Evolutionary conservation across 148 eudicot genomes (phyloP), one percentile per base, ranked within the genome.

Genomic region (Rhododendron henanense): DNA sequence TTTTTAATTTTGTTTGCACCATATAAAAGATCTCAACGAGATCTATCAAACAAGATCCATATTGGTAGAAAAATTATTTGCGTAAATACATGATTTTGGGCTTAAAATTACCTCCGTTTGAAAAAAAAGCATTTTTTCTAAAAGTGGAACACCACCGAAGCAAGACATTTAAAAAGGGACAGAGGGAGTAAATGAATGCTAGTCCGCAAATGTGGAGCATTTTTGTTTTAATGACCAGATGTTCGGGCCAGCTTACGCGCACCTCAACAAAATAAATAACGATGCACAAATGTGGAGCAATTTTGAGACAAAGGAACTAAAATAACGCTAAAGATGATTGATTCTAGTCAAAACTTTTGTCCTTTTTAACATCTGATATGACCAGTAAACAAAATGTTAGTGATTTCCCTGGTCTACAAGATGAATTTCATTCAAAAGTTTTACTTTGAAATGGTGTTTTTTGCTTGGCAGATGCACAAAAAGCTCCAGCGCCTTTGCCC

Each of bases 401-500:
- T 25, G 15, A 67, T 13, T 3, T 8, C 5, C 48, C 8, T 1
- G 5, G 23, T 8, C n/a, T 8, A 78, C 1, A 44, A n/a, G 10
- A 48, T 23, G 3, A 4, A 79, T 47, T 21, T 47, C 48, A 10
- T 35, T 28, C 21, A 10, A 44, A 23, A 37, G 0, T 10, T 5
- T 41, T 1, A 45, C 19, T 74, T 14, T n/a, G 25, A 39, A 13
- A 19, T 18, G 50, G 19, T 39, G 25, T 53, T 37, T 63, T 63
- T 81, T 6, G 44, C 50, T 39, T 50, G 21, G 57, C 90, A 92
- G 93, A 90, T 77, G 65, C 88, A 88, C 81, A 73, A 9, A 85
- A 91, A 81, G 88, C 86, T 3, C 88, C 93, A 10, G 92, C 93
- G 50, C 94, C 98, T 55, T 84, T 93, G 94, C 98, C 98, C 9